Base-by-base conservation (phyloP, 805 yeast genomes). In the Candida vaughaniae region DNA sequence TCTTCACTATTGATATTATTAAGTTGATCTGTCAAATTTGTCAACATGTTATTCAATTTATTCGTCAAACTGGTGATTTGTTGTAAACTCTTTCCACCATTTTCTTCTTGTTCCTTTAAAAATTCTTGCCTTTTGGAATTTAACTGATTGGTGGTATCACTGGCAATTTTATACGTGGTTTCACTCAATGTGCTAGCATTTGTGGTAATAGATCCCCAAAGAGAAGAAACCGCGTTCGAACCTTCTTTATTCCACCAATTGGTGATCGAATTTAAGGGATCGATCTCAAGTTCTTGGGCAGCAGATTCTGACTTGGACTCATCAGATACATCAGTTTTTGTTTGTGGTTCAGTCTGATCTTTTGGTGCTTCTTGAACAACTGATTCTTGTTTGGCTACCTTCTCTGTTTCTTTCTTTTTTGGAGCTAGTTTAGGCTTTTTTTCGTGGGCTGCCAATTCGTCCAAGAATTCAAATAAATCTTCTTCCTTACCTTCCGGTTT, bases 161-260 rank as follows among this genome's bases (percentile, higher is more conserved):
- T 64, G 4, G 81, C 80, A 29, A 71, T 42, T 40, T 74, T 75
- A 35, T 70, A 62, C 3, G 80, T 77, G 12, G 68, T 64, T 47
- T 77, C 81, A 5, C 77, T 72, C 27, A 70, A 52, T 34, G 60
- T 59, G 29, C 66, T 61, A 31, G 79, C 79, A 42, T 71, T 69
- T 34, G 71, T 62, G 2, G 82, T 62, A 16, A 88, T 81, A 9
- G 81, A 70, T 8, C 79, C 85, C 88, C 89, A 83, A 10, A 85
- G 47, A 5, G 80, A 78, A 4, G 75, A 70, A 2, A 82, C 87
- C 18, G 78, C 77, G 2, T 73, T 66, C 2, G 88, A 78, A 0
- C 90, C 90, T 29, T 79, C 79, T 1, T 69, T 69, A 3, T 77
- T 74, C 88, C 89, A 83, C 93, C 95, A 85, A 25, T 71, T 77